These are phyloP conservation scores for Fusarium newnesense DNA, from an alignment of 2,329 filamentous ascomycete species.

Conservation along the genomic window DNA sequence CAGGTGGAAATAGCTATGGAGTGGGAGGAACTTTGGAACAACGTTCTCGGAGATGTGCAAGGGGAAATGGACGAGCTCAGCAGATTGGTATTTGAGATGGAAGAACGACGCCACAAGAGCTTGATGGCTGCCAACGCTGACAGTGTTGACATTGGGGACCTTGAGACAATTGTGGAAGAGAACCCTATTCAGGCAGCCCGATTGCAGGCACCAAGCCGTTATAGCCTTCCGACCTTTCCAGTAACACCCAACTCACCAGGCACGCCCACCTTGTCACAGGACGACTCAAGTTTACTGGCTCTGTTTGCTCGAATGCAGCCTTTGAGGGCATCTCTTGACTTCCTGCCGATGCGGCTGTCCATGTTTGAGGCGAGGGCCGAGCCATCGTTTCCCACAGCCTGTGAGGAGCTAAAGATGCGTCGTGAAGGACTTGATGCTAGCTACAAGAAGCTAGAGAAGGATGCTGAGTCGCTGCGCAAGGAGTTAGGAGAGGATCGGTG, in stretches of 20 bases:
- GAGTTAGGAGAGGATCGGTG: slow-evolving; percentile 96
- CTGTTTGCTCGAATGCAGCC: slow-evolving; percentile 97
- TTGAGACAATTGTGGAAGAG: slow-evolving; percentile 94
- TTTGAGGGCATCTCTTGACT: slow-evolving; percentile 90
- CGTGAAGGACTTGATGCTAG: slow-evolving; percentile 80
- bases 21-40: slow-evolving; percentile 97
- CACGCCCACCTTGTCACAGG: slow-evolving; percentile 69
- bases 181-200: slow-evolving; percentile 69
- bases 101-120: slow-evolving; percentile 89
- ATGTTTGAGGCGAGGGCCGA: slow-evolving; percentile 85
- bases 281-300: slow-evolving; percentile 88
- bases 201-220: slow-evolving; percentile 68
- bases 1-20: slow-evolving; percentile 99
- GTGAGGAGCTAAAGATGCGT: slow-evolving; percentile 84
- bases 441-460: slow-evolving; percentile 88
- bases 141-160: slow-evolving; percentile 82
- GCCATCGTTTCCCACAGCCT: slow-evolving; percentile 86
- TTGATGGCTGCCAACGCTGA: slow-evolving; percentile 72
- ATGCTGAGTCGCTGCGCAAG: slow-evolving; percentile 87
- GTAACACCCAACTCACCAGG: slow-evolving; percentile 69
- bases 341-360: slow-evolving; percentile 92
- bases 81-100: slow-evolving; percentile 94
- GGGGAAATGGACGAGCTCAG: slow-evolving; percentile 83
- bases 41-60: slow-evolving; percentile 91
- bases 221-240: slow-evolving; percentile 74